Conservation (phyloP, 306 rosid species). For the Canavalia gladiata region DNA sequence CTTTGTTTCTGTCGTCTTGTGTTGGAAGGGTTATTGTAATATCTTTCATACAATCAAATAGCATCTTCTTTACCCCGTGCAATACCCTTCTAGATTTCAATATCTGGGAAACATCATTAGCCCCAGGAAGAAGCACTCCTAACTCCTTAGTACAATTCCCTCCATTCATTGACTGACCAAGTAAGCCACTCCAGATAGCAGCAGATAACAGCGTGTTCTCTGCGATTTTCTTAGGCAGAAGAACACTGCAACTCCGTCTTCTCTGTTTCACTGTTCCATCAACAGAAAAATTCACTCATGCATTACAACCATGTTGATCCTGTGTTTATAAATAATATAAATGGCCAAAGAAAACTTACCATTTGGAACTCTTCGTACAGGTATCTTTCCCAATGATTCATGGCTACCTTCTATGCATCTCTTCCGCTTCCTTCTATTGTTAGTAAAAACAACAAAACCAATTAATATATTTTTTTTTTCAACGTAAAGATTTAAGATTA, state of each 20-base stretch:
- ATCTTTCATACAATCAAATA: slow-evolving; percentile 71
- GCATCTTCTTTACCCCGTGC: slow-evolving; percentile 64
- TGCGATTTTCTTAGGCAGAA: slow-evolving; percentile 48
- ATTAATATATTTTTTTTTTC: not conserved
- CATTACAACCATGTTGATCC: not conserved
- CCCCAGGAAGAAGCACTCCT: slow-evolving; percentile 41
- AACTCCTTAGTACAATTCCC: slow-evolving; percentile 41
- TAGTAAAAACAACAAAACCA: slow-evolving; percentile 49
- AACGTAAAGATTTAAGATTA: not conserved
- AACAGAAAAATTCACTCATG: not conserved
- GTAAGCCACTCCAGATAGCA: slow-evolving; percentile 55
- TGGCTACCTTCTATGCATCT: slow-evolving; percentile 48
- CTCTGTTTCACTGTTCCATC: slow-evolving; percentile 54
- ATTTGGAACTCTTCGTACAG: slow-evolving; percentile 40
- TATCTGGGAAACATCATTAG: slow-evolving; percentile 48
- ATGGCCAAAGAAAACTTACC: slow-evolving; percentile 27
- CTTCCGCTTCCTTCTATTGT: slow-evolving; percentile 47
- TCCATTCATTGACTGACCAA: slow-evolving; percentile 50
- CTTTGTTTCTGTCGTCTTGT: slow-evolving; percentile 39
- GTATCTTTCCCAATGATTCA: slow-evolving; percentile 47
- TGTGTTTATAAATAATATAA: not conserved
- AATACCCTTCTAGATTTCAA: slow-evolving; percentile 62
- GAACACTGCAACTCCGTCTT: slow-evolving; percentile 18
- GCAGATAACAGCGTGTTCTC: slow-evolving; percentile 59
- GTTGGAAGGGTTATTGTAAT: slow-evolving; percentile 52